Evolutionary conservation across 1,284 basidiomycete genomes (phyloP).

Genomic region (Trichosporon faecale): DNA sequence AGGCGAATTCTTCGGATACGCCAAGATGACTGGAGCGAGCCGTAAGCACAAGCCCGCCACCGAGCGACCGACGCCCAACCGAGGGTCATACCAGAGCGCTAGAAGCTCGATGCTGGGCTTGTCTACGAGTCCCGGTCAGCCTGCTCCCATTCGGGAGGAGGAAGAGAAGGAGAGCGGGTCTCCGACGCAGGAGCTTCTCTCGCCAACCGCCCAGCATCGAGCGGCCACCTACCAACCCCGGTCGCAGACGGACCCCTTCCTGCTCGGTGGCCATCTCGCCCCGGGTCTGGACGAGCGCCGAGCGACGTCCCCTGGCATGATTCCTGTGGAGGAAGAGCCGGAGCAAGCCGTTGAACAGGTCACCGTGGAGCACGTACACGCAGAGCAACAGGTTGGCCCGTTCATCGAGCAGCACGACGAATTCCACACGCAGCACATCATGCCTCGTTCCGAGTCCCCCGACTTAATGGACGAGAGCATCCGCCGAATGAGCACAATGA

Average conservation of each 20-base stretch:
- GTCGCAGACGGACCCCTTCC: constrained; percentile 29
- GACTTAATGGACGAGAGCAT: constrained; percentile 23
- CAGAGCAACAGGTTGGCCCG: constrained; percentile 19
- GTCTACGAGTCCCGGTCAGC: constrained; percentile 10
- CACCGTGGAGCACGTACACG: constrained; percentile 19
- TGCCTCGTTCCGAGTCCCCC: constrained; percentile 25
- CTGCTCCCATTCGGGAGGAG: constrained; percentile 33
- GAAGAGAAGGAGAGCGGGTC: constrained; percentile 20
- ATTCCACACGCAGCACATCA: background rate
- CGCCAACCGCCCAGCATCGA: constrained; percentile 14
- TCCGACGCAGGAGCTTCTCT: constrained; percentile 13
- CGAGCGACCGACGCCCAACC: background rate
- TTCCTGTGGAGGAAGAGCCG: constrained; percentile 4
- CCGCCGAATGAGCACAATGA: constrained; percentile 24
- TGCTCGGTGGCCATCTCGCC: background rate
- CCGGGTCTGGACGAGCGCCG: background rate
- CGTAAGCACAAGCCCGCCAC: constrained; percentile 12
- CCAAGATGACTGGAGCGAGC: constrained; percentile 57
- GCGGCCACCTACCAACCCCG: constrained; percentile 2
- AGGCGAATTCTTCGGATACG: constrained; percentile 74
- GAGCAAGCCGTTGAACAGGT: constrained; percentile 20
- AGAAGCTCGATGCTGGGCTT: background rate
- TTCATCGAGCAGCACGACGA: constrained; percentile 10
- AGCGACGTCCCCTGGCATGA: background rate
- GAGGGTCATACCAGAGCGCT: constrained; percentile 1